These are phyloP conservation scores for Plenodomus tracheiphilus DNA, from an alignment of 2,329 filamentous ascomycete species.

Conservation along the genomic window DNA sequence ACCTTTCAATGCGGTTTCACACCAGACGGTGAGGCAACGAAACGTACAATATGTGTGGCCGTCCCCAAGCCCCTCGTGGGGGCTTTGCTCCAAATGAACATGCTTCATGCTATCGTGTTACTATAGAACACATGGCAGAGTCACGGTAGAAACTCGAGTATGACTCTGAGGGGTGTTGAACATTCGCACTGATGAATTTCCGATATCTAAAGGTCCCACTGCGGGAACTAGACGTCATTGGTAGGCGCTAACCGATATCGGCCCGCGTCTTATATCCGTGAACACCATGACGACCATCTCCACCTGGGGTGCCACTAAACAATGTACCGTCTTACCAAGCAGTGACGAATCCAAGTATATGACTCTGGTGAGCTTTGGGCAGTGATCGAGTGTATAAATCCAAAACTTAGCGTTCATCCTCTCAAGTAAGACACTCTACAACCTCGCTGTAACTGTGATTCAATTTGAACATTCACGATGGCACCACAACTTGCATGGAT, in stretches of 20 bases:
- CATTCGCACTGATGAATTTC: slow-evolving; percentile 6
- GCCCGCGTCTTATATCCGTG: slow-evolving; percentile 7
- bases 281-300: neutral
- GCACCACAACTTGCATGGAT: slow-evolving; percentile 70
- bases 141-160: slow-evolving; percentile 7
- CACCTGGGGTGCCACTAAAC: too few species aligned
- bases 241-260: slow-evolving; percentile 17
- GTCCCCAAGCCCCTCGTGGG: slow-evolving; percentile 38
- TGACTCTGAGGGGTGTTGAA: neutral
- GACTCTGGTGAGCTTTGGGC: neutral
- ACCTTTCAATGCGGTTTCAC: neutral
- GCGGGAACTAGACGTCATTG: slow-evolving; percentile 17
- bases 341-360: neutral
- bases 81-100: slow-evolving; percentile 42
- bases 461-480: slow-evolving; percentile 30
- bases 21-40: slow-evolving; percentile 8
- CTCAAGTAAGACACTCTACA: too few species aligned
- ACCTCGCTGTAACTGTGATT: too few species aligned
- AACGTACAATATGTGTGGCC: slow-evolving; percentile 25
- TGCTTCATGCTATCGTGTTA: slow-evolving; percentile 42
- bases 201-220: neutral
- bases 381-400: neutral
- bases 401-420: neutral
- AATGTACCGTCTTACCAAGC: neutral
- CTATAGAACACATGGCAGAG: slow-evolving; percentile 10